These are phyloP conservation scores for Achaetomium macrosporum DNA, from an alignment of 2,329 filamentous ascomycete species.

Conservation along the genomic window DNA sequence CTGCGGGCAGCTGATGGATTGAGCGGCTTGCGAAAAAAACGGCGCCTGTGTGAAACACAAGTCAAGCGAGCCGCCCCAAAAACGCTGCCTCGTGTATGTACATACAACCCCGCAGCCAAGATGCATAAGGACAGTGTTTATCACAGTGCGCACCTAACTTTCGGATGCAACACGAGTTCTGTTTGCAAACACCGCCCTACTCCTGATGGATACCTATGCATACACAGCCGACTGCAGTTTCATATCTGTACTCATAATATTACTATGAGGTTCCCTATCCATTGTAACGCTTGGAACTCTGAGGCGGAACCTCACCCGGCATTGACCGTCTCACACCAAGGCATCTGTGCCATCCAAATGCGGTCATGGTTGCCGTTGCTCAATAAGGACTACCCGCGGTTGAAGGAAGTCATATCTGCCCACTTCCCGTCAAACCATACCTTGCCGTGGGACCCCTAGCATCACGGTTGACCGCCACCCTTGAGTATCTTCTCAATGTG, in stretches of 20 bases:
- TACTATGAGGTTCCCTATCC: no score
- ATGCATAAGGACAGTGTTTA: not conserved
- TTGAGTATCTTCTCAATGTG: constrained; percentile 86
- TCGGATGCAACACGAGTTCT: not conserved
- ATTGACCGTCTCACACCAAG: no score
- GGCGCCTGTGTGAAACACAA: constrained; percentile 5
- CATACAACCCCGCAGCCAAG: no score
- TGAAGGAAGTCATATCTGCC: no score
- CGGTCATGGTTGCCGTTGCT: not conserved
- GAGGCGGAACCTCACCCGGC: no score
- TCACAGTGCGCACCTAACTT: not conserved
- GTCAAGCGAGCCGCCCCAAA: constrained; percentile 4
- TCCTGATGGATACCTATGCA: no score
- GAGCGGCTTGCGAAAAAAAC: constrained; percentile 1
- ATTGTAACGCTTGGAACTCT: no score
- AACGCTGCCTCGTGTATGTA: not conserved
- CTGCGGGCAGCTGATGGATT: constrained; percentile 5
- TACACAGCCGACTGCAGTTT: no score
- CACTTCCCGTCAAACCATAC: not conserved
- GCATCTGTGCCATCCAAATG: not conserved
- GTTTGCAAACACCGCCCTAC: no score
- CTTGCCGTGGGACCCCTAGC: not conserved
- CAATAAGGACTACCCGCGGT: no score
- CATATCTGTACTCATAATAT: no score
- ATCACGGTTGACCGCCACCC: constrained; percentile 30